Percentiles rank a stretch among this genome's conserved stretches.
phyloP scores from a whole-genome alignment of 2,329 filamentous ascomycete genomes.

The Claviceps spartinae region DNA sequence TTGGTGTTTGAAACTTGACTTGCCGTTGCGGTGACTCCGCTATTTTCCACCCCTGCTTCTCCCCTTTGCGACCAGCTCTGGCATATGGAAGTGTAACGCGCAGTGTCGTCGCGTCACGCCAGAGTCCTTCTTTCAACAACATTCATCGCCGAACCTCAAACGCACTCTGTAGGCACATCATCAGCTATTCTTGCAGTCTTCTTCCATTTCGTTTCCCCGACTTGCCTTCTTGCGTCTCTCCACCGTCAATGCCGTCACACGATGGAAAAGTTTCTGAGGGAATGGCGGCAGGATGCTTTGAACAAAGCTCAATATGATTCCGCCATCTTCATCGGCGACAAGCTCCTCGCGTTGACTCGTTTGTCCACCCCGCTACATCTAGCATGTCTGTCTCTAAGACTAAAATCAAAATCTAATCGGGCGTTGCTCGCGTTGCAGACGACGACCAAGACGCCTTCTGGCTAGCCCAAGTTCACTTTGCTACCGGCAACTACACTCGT shows the following conservation, averaged over 20 bases:
- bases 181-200: background rate
- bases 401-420: background rate
- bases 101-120: no score
- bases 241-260: background rate
- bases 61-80: no score
- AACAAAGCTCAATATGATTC: conserved; percentile 95
- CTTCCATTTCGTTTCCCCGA: background rate
- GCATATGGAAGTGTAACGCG: no score
- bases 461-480: conserved; percentile 97
- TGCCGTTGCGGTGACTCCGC: no score
- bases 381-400: no score
- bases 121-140: background rate
- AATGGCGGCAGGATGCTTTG: conserved; percentile 89
- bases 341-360: conserved; percentile 90
- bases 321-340: conserved; percentile 94
- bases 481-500: conserved; percentile 85
- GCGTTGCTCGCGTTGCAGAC: conserved; percentile 36
- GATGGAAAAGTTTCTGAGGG: conserved; percentile 89
- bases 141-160: background rate
- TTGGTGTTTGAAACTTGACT: no score
- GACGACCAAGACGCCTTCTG: conserved; percentile 91
- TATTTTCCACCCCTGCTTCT: no score
- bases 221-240: background rate
- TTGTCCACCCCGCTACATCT: conserved; percentile 18
- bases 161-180: background rate